Conservation (phyloP, 1,284 basidiomycete genomes). For the Moesziomyces globuligerus region DNA sequence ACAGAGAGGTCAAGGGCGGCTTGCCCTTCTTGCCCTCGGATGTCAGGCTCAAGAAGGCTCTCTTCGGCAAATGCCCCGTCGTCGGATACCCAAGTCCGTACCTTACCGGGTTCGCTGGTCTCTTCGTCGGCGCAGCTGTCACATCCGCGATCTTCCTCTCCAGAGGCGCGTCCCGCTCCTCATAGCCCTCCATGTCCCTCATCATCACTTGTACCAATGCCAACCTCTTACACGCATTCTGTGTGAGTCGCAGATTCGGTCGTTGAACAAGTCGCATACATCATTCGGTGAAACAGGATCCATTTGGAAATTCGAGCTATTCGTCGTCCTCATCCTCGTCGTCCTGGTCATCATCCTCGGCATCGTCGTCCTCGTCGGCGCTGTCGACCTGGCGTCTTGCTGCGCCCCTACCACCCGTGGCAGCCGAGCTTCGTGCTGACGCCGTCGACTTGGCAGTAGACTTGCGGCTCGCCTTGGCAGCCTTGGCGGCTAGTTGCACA, state of each 20-base stretch:
- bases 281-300: background rate
- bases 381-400: slow-evolving; percentile 16
- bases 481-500: slow-evolving; percentile 19
- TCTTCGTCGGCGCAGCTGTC: slow-evolving; percentile 35
- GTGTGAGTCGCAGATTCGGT: background rate
- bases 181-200: slow-evolving; percentile 7
- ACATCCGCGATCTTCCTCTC: slow-evolving; percentile 34
- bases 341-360: slow-evolving; percentile 25
- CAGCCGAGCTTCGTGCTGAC: slow-evolving; percentile 21
- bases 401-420: slow-evolving; percentile 14
- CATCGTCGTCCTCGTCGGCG: slow-evolving; percentile 24
- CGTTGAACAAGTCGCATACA: background rate
- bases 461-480: slow-evolving; percentile 24
- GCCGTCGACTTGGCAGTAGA: slow-evolving; percentile 17
- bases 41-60: slow-evolving; percentile 40
- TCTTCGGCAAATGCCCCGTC: slow-evolving; percentile 57
- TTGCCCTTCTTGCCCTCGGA: slow-evolving; percentile 25
- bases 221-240: background rate
- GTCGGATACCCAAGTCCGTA: slow-evolving; percentile 57
- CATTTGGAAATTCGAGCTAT: background rate
- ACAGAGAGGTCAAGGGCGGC: slow-evolving; percentile 47
- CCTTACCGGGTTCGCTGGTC: slow-evolving; percentile 43
- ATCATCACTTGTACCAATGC: slow-evolving; percentile 8
- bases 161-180: slow-evolving; percentile 17
- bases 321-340: slow-evolving; percentile 35